These are phyloP conservation scores for Neurospora sublineolata DNA, from an alignment of 495 filamentous ascomycete genomes.

Conservation along the genomic window DNA sequence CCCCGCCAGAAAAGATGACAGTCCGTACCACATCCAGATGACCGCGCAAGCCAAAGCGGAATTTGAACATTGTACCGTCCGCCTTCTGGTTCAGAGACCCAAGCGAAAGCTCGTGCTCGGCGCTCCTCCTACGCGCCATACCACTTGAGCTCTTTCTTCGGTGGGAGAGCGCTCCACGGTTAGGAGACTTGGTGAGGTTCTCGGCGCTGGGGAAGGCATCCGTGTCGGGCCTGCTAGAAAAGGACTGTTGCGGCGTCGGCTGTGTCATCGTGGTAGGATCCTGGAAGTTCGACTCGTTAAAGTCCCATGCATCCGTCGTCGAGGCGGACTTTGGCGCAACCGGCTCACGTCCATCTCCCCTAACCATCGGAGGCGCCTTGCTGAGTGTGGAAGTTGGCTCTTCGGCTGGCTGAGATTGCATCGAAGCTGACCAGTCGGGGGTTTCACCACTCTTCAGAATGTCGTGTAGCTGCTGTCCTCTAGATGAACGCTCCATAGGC, in stretches of 20 bases:
- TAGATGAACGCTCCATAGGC: constrained; percentile 34
- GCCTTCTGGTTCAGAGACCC: constrained; percentile 35
- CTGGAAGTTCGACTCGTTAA: constrained; percentile 58
- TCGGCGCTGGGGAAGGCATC: constrained; percentile 80
- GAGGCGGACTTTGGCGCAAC: constrained; percentile 29
- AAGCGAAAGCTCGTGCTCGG: constrained; percentile 42
- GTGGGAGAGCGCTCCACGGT: constrained; percentile 57
- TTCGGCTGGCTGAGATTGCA: constrained; percentile 35
- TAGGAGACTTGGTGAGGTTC: constrained; percentile 67
- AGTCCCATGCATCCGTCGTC: constrained; percentile 69
- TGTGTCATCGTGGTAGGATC: constrained; percentile 31
- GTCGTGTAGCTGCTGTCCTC: constrained; percentile 23
- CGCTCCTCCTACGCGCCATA: constrained; percentile 42
- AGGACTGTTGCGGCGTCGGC: constrained; percentile 21
- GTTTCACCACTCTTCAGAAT: constrained; percentile 19
- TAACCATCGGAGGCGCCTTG: constrained; percentile 8
- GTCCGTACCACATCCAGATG: constrained; percentile 89
- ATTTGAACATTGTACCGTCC: constrained; percentile 69
- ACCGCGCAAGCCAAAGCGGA: constrained; percentile 81
- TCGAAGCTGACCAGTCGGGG: constrained; percentile 32
- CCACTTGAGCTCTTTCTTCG: constrained; percentile 71
- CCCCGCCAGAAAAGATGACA: constrained; percentile 91
- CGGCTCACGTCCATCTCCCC: constrained; percentile 12
- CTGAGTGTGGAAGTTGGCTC: constrained; percentile 41
- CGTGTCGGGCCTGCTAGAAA: constrained; percentile 57